Conservation (phyloP, 257 asterid species). For the Solanum clarkiae region DNA sequence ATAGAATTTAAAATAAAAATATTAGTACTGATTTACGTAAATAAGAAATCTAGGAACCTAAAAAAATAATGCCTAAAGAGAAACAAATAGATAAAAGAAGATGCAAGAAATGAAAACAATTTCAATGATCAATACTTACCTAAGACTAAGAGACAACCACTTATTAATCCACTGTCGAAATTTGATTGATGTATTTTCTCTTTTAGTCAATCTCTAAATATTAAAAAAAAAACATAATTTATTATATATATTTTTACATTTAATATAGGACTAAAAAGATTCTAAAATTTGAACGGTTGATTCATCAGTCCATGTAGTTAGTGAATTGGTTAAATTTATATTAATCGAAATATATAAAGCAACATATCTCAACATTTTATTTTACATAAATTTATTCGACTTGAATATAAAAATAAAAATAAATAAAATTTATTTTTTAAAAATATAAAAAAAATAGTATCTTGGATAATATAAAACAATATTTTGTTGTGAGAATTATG, state of each 20-base stretch:
- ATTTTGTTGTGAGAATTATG: neutral
- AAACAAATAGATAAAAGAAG: neutral
- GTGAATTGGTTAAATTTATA: too few relatives aligned
- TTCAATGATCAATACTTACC: neutral
- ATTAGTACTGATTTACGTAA: neutral
- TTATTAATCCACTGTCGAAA: neutral
- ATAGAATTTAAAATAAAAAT: neutral
- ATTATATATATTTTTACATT: neutral
- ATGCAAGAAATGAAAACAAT: neutral
- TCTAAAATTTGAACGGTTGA: neutral
- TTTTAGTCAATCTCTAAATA: neutral
- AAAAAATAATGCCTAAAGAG: neutral
- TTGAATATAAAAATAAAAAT: too few relatives aligned
- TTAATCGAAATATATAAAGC: too few relatives aligned
- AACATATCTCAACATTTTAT: too few relatives aligned
- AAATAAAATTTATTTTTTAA: neutral
- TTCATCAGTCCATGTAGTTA: neutral
- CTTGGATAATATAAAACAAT: neutral
- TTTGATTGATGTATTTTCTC: neutral
- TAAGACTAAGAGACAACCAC: neutral
- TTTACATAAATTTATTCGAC: too few relatives aligned
- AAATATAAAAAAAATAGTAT: neutral
- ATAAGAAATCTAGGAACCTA: neutral
- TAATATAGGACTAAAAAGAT: neutral
- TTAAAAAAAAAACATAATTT: neutral